Evolutionary conservation across 2,329 filamentous ascomycete genomes (phyloP), one percentile per base, ranked within the genome.

Genomic region (Arthroderma sp.): DNA sequence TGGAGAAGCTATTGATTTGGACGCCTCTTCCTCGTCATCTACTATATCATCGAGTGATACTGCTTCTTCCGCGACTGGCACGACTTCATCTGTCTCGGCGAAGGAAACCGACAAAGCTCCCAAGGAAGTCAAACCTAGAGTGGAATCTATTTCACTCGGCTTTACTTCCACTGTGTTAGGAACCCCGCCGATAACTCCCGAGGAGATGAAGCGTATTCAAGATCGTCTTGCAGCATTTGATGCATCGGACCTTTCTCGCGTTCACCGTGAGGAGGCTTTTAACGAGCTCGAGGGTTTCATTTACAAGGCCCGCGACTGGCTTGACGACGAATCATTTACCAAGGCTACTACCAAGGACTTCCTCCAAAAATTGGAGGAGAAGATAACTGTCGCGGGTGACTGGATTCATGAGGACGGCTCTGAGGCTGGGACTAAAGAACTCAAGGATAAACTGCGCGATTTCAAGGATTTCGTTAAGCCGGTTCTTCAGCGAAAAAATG

Each of bases 261-360:
- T 83, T 37, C 77, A 83, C 58, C 83, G 91, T 33, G 91, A 96
- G 69, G 91, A 96, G 70, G 83, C 88, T 0, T 77, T 96, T 58
- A 98, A 97, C 73, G 86, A 87, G 62, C 82, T 98, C n/a, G 93
- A 98, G 72, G 85, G 81, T 11, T 97, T 87, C 71, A 95, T 91
- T 13, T 98, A 98, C 77, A 86, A 84, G 66, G 81, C 87, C 28
- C 85, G 90, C 25, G 90, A 96, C 70, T 79, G 95, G 47, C 77
- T 96, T 1, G 85, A 88, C 43, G 85, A 86, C 60, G 83, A 88
- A 52, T 77, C 79, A 0, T 97, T 96, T 68, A 76, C 86, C 55
- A 78, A 79, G 11, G 82, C 80, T 2, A 87, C 90, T 33, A 91
- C 86, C 8, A 75, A 82, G 2, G 78, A 81, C 19, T 81, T 90